Evolutionary conservation across 1,284 basidiomycete species (phyloP).

Genomic region (Naganishia albida): DNA sequence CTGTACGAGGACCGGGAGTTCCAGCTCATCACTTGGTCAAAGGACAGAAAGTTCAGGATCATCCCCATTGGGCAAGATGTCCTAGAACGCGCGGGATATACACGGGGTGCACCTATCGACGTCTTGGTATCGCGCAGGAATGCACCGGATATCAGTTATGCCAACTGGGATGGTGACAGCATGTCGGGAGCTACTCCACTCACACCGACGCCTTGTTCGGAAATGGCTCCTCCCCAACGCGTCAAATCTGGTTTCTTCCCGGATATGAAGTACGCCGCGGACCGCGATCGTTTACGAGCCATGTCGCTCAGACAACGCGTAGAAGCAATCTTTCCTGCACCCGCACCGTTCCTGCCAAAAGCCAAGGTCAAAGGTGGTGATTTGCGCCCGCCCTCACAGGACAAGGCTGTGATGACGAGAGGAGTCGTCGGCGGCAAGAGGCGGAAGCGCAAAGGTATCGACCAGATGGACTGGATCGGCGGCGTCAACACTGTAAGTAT

Average conservation of each 20-base stretch:
- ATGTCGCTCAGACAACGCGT: slow-evolving; percentile 21
- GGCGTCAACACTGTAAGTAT: slow-evolving; percentile 44
- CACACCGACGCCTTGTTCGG: slow-evolving; percentile 16
- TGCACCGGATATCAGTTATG: slow-evolving; percentile 51
- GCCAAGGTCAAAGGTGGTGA: slow-evolving; percentile 18
- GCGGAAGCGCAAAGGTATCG: slow-evolving; percentile 41
- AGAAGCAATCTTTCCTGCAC: slow-evolving; percentile 12
- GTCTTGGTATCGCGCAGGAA: slow-evolving; percentile 57
- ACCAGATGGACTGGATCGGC: slow-evolving; percentile 54
- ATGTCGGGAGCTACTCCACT: slow-evolving; percentile 24
- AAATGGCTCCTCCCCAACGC: slow-evolving; percentile 14
- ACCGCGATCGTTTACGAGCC: slow-evolving; percentile 7
- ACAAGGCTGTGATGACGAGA: slow-evolving; percentile 52
- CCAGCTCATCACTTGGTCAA: slow-evolving; percentile 95
- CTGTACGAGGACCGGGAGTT: slow-evolving; percentile 67
- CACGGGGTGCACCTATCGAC: slow-evolving; percentile 57
- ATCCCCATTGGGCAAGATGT: slow-evolving; percentile 80
- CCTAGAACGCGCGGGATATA: slow-evolving; percentile 60
- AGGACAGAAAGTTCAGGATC: slow-evolving; percentile 86
- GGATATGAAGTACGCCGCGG: slow-evolving; percentile 18
- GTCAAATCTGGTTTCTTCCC: slow-evolving; percentile 13
- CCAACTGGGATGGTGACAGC: slow-evolving; percentile 39
- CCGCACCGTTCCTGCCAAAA: neutral
- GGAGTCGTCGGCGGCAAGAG: slow-evolving; percentile 41
- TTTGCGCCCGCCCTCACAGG: slow-evolving; percentile 31